Conservation (phyloP, 306 rosid genomes). For the Glycine soja region DNA sequence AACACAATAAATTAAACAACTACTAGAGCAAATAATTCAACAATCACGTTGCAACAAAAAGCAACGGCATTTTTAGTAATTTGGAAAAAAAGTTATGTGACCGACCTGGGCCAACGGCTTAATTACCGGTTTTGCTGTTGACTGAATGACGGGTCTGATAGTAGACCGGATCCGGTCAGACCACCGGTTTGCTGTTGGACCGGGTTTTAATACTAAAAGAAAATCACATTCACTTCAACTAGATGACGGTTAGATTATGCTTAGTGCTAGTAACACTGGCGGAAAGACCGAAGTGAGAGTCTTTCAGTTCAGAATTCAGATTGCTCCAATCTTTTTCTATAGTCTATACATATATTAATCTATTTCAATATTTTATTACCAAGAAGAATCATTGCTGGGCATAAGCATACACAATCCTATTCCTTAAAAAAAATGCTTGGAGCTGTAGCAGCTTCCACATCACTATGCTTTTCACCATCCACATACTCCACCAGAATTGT, state of each 20-base stretch:
- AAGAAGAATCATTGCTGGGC: not conserved
- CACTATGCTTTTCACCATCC: constrained; percentile 52
- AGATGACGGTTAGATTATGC: too few species aligned
- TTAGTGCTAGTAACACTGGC: not conserved
- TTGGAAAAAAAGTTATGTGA: too few species aligned
- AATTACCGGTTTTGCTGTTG: too few species aligned
- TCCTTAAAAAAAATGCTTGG: constrained; percentile 62
- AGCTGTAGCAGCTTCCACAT: constrained; percentile 53
- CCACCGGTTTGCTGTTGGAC: too few species aligned
- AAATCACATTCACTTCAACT: not conserved
- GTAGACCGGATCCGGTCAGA: too few species aligned
- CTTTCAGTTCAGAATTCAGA: not conserved
- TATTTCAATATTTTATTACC: constrained; percentile 19
- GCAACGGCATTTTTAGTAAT: too few species aligned
- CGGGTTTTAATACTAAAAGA: too few species aligned
- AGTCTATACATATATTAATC: not conserved
- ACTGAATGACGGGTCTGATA: too few species aligned
- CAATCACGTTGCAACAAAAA: too few species aligned
- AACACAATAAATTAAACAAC: too few species aligned
- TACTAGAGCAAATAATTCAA: too few species aligned
- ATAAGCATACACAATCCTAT: not conserved
- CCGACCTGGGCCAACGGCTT: too few species aligned
- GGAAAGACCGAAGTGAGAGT: constrained; percentile 20
- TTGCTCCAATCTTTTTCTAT: not conserved
- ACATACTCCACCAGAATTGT: constrained; percentile 46